A percentile compares a stretch with the other conserved stretches of the same genome.
Conservation (phyloP, 805 yeast genomes). For the Nakazawaea wickerhamii region DNA sequence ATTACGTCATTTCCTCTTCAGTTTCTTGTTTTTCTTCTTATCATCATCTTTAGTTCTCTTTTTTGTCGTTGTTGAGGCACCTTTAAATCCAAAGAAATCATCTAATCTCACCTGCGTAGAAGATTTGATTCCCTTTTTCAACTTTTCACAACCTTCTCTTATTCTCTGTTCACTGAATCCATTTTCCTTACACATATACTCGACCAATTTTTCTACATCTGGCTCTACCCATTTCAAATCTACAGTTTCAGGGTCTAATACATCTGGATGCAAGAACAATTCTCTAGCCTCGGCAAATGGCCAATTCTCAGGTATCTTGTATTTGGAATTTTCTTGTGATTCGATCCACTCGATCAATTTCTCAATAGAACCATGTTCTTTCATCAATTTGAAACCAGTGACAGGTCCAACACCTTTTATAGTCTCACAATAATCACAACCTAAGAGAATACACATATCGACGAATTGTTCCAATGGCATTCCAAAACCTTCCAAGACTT, state of each 20-base stretch:
- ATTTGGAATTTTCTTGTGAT: conserved; percentile 50
- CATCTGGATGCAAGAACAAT: conserved; percentile 79
- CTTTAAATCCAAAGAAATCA: conserved; percentile 74
- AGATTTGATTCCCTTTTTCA: conserved; percentile 75
- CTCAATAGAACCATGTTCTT: conserved; percentile 79
- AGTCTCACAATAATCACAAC: conserved; percentile 97
- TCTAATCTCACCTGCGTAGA: conserved; percentile 91
- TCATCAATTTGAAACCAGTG: conserved; percentile 83
- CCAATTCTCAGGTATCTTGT: conserved; percentile 91
- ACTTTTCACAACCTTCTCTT: conserved; percentile 76
- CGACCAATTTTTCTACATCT: conserved; percentile 73
- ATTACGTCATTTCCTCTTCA: conserved; percentile 19
- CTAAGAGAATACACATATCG: conserved; percentile 87
- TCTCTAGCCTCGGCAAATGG: conserved; percentile 85
- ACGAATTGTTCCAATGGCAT: conserved; percentile 70
- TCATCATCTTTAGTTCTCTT: conserved; percentile 31
- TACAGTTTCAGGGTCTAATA: conserved; percentile 52
- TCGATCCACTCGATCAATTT: conserved; percentile 64
- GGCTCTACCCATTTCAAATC: conserved; percentile 87
- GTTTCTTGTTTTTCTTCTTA: conserved; percentile 26
- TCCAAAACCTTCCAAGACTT: conserved; percentile 73
- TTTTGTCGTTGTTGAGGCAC: conserved; percentile 39
- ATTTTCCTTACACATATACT: conserved; percentile 79
- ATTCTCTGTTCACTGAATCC: conserved; percentile 94
- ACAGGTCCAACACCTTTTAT: conserved; percentile 95